These are phyloP conservation scores for Malus orientalis DNA, from an alignment of 306 rosid genomes.

Conservation along the genomic window DNA sequence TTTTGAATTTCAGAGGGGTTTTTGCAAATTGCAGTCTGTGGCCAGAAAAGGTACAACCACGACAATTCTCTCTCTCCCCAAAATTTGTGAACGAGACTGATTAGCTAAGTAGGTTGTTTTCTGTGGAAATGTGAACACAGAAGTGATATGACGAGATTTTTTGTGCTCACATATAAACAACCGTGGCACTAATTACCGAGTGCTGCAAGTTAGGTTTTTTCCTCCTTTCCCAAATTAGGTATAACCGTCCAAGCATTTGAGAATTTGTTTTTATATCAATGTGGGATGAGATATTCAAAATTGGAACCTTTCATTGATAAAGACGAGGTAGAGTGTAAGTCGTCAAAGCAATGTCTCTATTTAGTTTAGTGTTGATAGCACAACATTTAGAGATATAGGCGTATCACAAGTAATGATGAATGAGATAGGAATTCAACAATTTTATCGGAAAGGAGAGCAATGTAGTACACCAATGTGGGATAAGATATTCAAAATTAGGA, in stretches of 20 bases:
- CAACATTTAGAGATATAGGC: too few species aligned
- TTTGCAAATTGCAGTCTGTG: constrained; percentile 27
- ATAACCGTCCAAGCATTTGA: neutral
- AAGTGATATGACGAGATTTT: neutral
- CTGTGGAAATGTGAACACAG: neutral
- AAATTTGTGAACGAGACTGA: constrained; percentile 1
- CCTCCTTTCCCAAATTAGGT: neutral
- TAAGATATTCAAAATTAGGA: too few species aligned
- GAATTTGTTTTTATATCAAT: neutral
- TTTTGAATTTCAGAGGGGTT: neutral
- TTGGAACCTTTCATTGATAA: too few species aligned
- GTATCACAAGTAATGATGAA: too few species aligned
- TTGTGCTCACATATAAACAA: neutral
- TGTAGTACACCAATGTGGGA: too few species aligned
- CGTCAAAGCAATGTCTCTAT: too few species aligned
- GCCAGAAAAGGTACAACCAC: constrained; percentile 43
- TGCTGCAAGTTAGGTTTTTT: neutral
- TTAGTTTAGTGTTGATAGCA: too few species aligned
- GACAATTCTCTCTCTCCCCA: constrained; percentile 4
- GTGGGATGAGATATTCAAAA: too few species aligned
- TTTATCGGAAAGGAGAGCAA: too few species aligned
- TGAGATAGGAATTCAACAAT: too few species aligned
- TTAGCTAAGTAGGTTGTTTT: neutral
- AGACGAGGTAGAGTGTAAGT: too few species aligned
- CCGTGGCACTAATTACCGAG: neutral